These are phyloP conservation scores for Acanthamoeba divionensis DNA, from an alignment of 208 protist genomes.

Conservation along the genomic window DNA sequence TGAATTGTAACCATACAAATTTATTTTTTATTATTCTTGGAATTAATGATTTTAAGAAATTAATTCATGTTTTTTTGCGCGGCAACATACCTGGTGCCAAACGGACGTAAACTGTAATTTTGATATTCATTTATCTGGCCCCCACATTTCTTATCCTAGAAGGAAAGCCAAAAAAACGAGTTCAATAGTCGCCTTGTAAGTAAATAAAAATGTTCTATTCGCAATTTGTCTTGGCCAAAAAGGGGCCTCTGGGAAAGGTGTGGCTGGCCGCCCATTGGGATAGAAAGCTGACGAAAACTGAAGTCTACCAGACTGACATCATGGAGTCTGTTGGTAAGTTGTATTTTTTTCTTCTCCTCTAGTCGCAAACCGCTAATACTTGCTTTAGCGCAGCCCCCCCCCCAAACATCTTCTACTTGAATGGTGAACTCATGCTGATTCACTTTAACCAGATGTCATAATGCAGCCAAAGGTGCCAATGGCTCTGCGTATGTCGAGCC, in stretches of 20 bases:
- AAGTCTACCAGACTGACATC: slow-evolving; percentile 90
- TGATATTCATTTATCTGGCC: no score
- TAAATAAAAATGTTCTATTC: slow-evolving; percentile 96
- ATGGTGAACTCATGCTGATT: neutral
- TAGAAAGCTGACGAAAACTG: slow-evolving; percentile 89
- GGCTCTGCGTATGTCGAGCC: slow-evolving; percentile 92
- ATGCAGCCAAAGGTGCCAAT: slow-evolving; percentile 91
- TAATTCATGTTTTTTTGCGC: no score
- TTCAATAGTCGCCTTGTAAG: no score
- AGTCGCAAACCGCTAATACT: no score
- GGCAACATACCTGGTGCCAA: no score
- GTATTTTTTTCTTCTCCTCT: slow-evolving; percentile 34
- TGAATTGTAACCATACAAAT: no score
- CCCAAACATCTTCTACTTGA: neutral
- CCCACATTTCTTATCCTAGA: no score
- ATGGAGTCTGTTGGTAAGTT: slow-evolving; percentile 80
- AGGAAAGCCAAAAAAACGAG: no score
- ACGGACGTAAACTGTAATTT: no score
- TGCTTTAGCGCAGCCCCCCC: no score
- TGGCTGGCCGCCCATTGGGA: slow-evolving; percentile 97
- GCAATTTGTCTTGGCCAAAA: slow-evolving; percentile 93
- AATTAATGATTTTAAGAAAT: no score
- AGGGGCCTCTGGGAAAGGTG: slow-evolving; percentile 92
- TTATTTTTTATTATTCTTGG: no score
- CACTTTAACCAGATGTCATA: slow-evolving; percentile 74